Evolutionary conservation across 2,329 filamentous ascomycete species (phyloP), one percentile per base, ranked within the genome.

Genomic region (Endocalyx cinctus): DNA sequence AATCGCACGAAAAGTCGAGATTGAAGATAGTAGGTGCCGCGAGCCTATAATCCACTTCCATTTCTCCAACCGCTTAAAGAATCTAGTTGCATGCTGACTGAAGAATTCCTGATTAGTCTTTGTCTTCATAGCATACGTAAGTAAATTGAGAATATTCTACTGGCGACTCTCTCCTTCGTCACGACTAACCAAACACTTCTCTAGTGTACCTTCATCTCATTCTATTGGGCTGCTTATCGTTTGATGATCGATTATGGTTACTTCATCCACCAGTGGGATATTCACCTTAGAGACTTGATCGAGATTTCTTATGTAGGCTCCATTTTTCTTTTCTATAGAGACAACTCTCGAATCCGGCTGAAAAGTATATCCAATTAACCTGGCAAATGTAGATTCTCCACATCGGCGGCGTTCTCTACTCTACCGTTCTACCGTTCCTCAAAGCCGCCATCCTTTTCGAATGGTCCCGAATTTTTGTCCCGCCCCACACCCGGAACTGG

Each of bases 21-120:
- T 48, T 6, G 45, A 47, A 35, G 48, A 51, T 20, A 45, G 46
- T 51, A 35, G 42, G 48, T 35, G 3, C 14, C 12, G 6, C 26
- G 4, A 22, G 12, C 14, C n/a, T 14, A 15, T 32, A 16, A 10
- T 22, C n/a, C 26, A 29, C 20, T 4, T 17, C 5, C n/a, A n/a
- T n/a, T n/a, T n/a, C n/a, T n/a, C n/a, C n/a, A n/a, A n/a, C n/a
- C n/a, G n/a, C n/a, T n/a, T n/a, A n/a, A n/a, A n/a, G n/a, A n/a
- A n/a, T n/a, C n/a, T n/a, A n/a, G n/a, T n/a, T n/a, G n/a, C n/a
- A n/a, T n/a, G n/a, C n/a, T n/a, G n/a, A n/a, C n/a, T n/a, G n/a
- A 4, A 13, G 3, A 11, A 17, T 22, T 12, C 10, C 5, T 25
- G 14, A 17, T 16, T 34, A 44, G 42, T 33, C 15, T 14, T 45